Conservation (phyloP, 768 basidiomycete species). For the Psilocybe azurescens region DNA sequence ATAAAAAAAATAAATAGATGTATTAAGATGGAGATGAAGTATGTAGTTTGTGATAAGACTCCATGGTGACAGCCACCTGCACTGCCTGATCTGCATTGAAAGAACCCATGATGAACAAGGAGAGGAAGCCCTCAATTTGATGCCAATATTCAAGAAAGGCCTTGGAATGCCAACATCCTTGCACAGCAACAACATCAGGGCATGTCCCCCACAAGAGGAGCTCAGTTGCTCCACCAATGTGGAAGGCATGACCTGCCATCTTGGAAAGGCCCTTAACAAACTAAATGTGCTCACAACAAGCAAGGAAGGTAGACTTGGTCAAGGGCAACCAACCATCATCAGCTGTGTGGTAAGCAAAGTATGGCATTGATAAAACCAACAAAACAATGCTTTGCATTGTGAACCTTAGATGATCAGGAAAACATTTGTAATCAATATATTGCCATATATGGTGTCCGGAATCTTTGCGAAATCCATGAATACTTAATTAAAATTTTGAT, state of each 20-base stretch:
- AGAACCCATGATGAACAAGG: not conserved
- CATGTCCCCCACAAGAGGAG: constrained; percentile 30
- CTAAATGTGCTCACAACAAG: constrained; percentile 17
- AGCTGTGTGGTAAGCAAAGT: constrained; percentile 16
- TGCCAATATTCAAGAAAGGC: constrained; percentile 37
- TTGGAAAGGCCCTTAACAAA: not conserved
- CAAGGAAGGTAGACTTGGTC: constrained; percentile 15
- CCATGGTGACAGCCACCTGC: too few species aligned
- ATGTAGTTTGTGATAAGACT: too few species aligned
- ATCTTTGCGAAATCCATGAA: too few species aligned
- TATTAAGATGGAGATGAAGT: too few species aligned
- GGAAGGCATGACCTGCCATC: constrained; percentile 29
- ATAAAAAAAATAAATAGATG: too few species aligned
- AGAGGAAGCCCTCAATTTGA: constrained; percentile 24
- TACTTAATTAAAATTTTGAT: too few species aligned
- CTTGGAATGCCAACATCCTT: constrained; percentile 38
- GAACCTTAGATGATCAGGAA: too few species aligned
- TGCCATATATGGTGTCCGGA: too few species aligned
- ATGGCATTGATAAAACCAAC: not conserved
- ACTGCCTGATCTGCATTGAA: too few species aligned
- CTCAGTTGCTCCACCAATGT: constrained; percentile 32
- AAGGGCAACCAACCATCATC: constrained; percentile 5
- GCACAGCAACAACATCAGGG: constrained; percentile 36
- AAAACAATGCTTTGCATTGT: too few species aligned
- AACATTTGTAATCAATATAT: too few species aligned